Conservation (phyloP, 1,139 yeast species). For the Yamadazyma sp. region DNA sequence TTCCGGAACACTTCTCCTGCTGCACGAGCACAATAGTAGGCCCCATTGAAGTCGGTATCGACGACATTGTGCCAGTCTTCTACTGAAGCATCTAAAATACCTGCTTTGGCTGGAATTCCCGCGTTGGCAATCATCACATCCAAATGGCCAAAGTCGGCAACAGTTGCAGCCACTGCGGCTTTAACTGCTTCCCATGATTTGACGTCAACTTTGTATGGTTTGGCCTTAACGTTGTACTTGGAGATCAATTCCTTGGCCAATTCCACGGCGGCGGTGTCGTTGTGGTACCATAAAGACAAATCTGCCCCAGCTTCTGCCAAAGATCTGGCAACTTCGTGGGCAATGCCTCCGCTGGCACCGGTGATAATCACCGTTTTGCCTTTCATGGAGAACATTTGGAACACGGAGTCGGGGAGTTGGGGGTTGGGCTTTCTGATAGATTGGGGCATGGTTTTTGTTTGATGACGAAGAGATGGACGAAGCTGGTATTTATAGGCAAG, state of each 20-base stretch:
- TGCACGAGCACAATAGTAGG: conserved; percentile 57
- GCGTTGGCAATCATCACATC: conserved; percentile 22
- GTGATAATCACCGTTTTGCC: conserved; percentile 80
- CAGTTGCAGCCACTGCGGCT: conserved; percentile 15
- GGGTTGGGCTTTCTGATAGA: conserved; percentile 22
- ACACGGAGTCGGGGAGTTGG: conserved; percentile 25
- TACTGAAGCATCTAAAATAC: conserved; percentile 34
- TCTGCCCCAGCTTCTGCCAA: conserved; percentile 89
- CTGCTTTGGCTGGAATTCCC: conserved; percentile 20
- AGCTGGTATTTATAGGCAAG: background rate
- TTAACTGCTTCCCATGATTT: conserved; percentile 61
- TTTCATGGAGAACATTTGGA: conserved; percentile 59
- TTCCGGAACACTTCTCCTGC: conserved; percentile 50
- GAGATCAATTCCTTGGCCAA: conserved; percentile 52
- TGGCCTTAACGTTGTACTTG: conserved; percentile 59
- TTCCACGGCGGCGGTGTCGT: conserved; percentile 61
- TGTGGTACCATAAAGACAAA: conserved; percentile 17
- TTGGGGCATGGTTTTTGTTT: conserved; percentile 5
- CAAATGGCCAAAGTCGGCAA: conserved; percentile 17
- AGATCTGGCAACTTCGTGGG: conserved; percentile 74
- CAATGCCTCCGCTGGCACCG: conserved; percentile 83
- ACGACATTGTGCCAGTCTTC: conserved; percentile 50
- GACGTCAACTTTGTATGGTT: conserved; percentile 69
- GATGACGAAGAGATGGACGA: background rate
- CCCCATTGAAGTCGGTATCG: conserved; percentile 64